Conservation (phyloP, 345 rosid species). For the Boechera stricta region DNA sequence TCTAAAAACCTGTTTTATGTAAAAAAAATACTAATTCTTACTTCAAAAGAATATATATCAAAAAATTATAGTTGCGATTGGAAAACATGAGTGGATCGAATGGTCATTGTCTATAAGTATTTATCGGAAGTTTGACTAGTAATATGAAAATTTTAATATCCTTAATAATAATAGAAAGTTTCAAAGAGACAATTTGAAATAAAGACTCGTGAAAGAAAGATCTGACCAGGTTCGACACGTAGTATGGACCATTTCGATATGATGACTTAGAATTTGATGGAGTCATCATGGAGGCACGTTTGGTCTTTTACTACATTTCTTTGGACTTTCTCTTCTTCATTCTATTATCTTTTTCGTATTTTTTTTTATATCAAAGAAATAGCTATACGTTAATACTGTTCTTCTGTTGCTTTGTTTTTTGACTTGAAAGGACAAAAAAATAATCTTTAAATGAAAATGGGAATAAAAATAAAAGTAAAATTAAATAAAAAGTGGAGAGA, state of each 20-base stretch:
- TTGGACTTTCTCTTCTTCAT: constrained; percentile 39
- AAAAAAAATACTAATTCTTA: not conserved
- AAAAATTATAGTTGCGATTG: constrained; percentile 20
- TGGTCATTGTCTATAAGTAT: constrained; percentile 33
- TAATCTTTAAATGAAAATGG: not conserved
- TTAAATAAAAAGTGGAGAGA: constrained; percentile 7
- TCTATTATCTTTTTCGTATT: not conserved
- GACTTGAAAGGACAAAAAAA: constrained; percentile 33
- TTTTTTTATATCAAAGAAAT: not conserved
- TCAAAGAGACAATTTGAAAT: constrained; percentile 43
- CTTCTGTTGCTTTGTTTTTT: constrained; percentile 43
- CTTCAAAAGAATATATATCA: not conserved
- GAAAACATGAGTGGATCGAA: constrained; percentile 33
- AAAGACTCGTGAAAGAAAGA: constrained; percentile 36
- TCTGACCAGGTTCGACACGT: constrained; percentile 38
- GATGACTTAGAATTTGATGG: constrained; percentile 42
- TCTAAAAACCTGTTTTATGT: not conserved
- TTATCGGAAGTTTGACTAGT: constrained; percentile 39
- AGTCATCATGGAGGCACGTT: constrained; percentile 49
- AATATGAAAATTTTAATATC: constrained; percentile 28
- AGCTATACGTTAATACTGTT: constrained; percentile 31
- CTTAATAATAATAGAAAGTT: not conserved
- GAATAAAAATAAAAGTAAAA: not conserved
- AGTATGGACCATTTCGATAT: constrained; percentile 41
- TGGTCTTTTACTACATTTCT: constrained; percentile 28